Evolutionary conservation across 306 rosid species (phyloP), one percentile per base, ranked within the genome.

Genomic region (Prunus padus): DNA sequence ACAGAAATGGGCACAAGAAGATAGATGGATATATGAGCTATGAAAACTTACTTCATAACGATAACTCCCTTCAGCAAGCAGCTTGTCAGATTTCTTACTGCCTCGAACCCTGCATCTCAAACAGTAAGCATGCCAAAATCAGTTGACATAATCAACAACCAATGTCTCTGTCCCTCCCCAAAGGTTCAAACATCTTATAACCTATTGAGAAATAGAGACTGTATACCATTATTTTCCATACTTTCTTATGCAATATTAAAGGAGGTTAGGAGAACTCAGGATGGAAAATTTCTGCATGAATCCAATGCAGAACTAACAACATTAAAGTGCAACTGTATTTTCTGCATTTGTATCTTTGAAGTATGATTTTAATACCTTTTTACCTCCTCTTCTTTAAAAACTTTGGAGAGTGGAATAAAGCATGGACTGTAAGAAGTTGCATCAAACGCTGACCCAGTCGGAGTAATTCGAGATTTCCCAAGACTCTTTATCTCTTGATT

Each of bases 51-150:
- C 50, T 11, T 33, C 8, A 33, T 33, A 33, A 33, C 40, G 86
- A 81, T 82, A 82, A 75, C 84, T 16, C 67, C 89, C 82, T 62
- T 47, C 72, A 62, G 67, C 72, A 42, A 63, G 20, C 16, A 42
- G n/a, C 71, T 22, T 67, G 2, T 30, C 60, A 15, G 5, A 12
- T 62, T 78, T 57, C 25, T 20, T 19, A 8, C 70, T 30, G 4
- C 33, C 19, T 37, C 40, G 55, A 51, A 63, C 49, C 77, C 82
- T 78, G 61, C 42, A 62, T 51, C 20, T 8, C 18, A 78, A 7
- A 23, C 28, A 56, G 76, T 8, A 51, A 3, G 42, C 66, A 71
- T 40, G 50, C 42, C 37, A 49, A 40, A 6, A 62, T 22, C 45
- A 71, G 56, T 15, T 10, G 16, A 5, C 8, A 33, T 33, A 33